phyloP scores from a whole-genome alignment of 108 stramenopile species.

The Cylindrotheca fusiformis region DNA sequence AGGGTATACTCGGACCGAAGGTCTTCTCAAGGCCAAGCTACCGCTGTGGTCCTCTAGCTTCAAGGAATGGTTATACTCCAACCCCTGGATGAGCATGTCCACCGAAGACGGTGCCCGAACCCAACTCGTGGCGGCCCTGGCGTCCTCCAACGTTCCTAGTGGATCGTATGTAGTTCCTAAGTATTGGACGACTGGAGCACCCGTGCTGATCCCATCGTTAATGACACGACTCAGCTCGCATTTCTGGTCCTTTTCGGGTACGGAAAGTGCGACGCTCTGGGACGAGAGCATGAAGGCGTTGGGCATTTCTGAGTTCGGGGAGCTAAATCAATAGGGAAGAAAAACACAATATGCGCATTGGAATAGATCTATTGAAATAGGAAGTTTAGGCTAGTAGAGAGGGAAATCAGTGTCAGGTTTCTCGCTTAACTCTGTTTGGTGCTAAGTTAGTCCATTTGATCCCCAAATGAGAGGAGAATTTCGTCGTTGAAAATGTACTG shows the following conservation, averaged over 20 bases:
- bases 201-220: slow-evolving; percentile 3
- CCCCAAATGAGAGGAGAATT: no score
- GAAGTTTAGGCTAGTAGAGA: no score
- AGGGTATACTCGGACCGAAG: slow-evolving; percentile 11
- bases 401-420: no score
- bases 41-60: not conserved
- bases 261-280: slow-evolving; percentile 2
- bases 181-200: slow-evolving; percentile 3
- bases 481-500: no score
- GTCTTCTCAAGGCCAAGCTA: not conserved
- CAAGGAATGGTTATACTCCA: not conserved
- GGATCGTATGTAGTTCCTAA: slow-evolving; percentile 11
- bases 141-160: slow-evolving; percentile 3
- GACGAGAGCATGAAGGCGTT: slow-evolving; percentile 5
- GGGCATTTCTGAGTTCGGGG: slow-evolving; percentile 9
- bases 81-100: not conserved
- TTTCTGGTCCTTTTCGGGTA: not conserved
- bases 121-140: slow-evolving; percentile 13
- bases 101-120: slow-evolving; percentile 15
- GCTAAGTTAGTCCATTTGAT: no score
- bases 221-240: not conserved
- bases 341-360: no score
- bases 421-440: no score
- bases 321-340: no score
- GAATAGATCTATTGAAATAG: no score